These are phyloP conservation scores for Fusarium guadeloupense DNA, from an alignment of 2,329 filamentous ascomycete genomes.

Conservation along the genomic window DNA sequence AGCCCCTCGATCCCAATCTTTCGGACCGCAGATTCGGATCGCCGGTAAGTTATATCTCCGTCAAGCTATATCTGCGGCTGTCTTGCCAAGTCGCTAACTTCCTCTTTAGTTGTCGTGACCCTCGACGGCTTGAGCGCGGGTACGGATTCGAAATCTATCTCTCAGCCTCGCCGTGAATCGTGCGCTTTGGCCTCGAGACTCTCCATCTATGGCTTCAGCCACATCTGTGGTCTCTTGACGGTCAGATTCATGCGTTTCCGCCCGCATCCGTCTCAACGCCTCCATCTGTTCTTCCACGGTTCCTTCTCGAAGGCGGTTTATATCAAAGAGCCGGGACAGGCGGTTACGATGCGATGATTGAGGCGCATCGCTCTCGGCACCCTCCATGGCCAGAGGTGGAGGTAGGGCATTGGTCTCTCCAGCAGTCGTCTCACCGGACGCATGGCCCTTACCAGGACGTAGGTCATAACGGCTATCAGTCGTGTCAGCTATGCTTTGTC, in stretches of 20 bases:
- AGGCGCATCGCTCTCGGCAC: slow-evolving; percentile 46
- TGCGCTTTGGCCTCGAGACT: slow-evolving; percentile 53
- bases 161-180: slow-evolving; percentile 60
- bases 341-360: slow-evolving; percentile 54
- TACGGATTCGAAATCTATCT: slow-evolving; percentile 63
- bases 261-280: slow-evolving; percentile 59
- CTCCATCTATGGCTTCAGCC: slow-evolving; percentile 39
- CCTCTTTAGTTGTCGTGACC: slow-evolving; percentile 21
- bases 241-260: slow-evolving; percentile 36
- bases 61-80: not conserved
- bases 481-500: slow-evolving; percentile 30
- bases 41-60: not conserved
- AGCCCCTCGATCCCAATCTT: slow-evolving; percentile 4
- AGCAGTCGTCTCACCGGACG: slow-evolving; percentile 31
- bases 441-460: slow-evolving; percentile 51
- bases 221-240: slow-evolving; percentile 23
- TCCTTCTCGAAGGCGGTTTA: slow-evolving; percentile 66
- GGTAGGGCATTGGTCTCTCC: slow-evolving; percentile 45
- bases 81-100: not conserved
- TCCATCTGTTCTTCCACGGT: slow-evolving; percentile 70
- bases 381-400: slow-evolving; percentile 55
- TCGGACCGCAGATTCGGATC: not conserved
- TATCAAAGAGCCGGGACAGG: slow-evolving; percentile 63
- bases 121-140: slow-evolving; percentile 52
- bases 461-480: slow-evolving; percentile 63